Evolutionary conservation across 2,329 filamentous ascomycete species (phyloP).

Genomic region (Aspergillus felis): DNA sequence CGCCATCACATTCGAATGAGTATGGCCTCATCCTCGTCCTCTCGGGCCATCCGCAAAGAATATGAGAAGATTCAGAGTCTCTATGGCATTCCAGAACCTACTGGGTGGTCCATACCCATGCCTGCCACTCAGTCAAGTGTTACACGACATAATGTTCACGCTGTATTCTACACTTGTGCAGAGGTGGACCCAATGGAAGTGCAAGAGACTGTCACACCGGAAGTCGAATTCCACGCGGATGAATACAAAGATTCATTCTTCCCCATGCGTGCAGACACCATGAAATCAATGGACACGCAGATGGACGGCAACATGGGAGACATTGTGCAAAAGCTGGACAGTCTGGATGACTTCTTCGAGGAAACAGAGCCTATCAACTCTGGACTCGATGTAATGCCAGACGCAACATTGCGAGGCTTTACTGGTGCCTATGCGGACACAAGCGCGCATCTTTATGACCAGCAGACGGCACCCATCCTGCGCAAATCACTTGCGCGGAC

Average conservation of each 20-base stretch:
- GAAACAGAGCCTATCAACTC: slow-evolving; percentile 60
- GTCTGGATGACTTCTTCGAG: slow-evolving; percentile 78
- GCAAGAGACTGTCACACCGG: slow-evolving; percentile 66
- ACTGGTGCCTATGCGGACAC: slow-evolving; percentile 65
- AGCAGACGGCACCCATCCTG: slow-evolving; percentile 85
- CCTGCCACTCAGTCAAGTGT: slow-evolving; percentile 83
- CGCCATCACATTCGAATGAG: slow-evolving; percentile 96
- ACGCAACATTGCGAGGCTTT: slow-evolving; percentile 44
- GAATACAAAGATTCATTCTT: slow-evolving; percentile 78
- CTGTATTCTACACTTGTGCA: slow-evolving; percentile 91
- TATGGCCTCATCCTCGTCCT: slow-evolving; percentile 80
- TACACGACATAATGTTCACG: slow-evolving; percentile 88
- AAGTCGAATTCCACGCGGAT: slow-evolving; percentile 89
- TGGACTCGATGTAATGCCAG: slow-evolving; percentile 41
- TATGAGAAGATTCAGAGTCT: slow-evolving; percentile 91
- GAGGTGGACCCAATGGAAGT: slow-evolving; percentile 58
- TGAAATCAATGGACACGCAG: slow-evolving; percentile 76
- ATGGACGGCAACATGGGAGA: slow-evolving; percentile 69
- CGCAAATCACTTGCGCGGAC: slow-evolving; percentile 74
- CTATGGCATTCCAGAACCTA: slow-evolving; percentile 93
- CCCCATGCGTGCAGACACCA: slow-evolving; percentile 78
- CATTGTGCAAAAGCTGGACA: slow-evolving; percentile 73
- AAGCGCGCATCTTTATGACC: slow-evolving; percentile 81
- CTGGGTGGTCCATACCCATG: slow-evolving; percentile 92
- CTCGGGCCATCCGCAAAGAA: slow-evolving; percentile 82